Conservation (phyloP, 768 basidiomycete genomes). For the Trametes meyenii region DNA sequence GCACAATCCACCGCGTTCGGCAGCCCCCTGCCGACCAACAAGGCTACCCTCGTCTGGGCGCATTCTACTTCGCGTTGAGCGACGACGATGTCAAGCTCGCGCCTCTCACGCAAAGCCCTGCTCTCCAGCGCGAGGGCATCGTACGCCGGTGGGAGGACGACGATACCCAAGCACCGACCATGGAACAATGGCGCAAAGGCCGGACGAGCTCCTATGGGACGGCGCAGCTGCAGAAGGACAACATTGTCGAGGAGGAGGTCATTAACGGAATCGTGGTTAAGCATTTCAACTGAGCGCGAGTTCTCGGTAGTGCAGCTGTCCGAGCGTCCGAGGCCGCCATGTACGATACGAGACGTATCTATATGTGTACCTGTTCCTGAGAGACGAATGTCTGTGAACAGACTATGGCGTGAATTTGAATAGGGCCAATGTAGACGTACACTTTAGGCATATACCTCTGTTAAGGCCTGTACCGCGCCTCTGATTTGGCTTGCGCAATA, state of each 20-base stretch:
- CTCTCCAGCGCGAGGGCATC: conserved; percentile 35
- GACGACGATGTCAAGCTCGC: conserved; percentile 35
- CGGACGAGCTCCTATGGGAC: conserved; percentile 35
- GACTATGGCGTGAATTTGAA: too few relatives aligned
- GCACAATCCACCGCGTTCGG: conserved; percentile 41
- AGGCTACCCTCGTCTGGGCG: conserved; percentile 37
- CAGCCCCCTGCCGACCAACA: conserved; percentile 40
- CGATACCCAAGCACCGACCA: conserved; percentile 32
- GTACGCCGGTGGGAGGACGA: conserved; percentile 29
- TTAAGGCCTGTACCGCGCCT: too few relatives aligned
- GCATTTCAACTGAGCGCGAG: conserved; percentile 34
- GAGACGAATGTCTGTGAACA: too few relatives aligned
- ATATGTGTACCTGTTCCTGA: too few relatives aligned
- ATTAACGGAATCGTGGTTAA: conserved; percentile 38
- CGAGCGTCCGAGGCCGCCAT: too few relatives aligned
- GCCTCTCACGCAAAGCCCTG: conserved; percentile 36
- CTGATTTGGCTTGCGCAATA: too few relatives aligned
- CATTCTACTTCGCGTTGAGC: conserved; percentile 40
- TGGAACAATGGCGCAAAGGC: conserved; percentile 38
- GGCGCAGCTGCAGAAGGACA: conserved; percentile 32
- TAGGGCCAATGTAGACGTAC: too few relatives aligned
- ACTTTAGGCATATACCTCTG: too few relatives aligned
- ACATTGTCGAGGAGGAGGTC: conserved; percentile 37
- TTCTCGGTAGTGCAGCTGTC: too few relatives aligned
- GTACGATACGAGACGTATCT: too few relatives aligned